Evolutionary conservation across 495 filamentous ascomycete genomes (phyloP).

Genomic region (Penicillium roqueforti): DNA sequence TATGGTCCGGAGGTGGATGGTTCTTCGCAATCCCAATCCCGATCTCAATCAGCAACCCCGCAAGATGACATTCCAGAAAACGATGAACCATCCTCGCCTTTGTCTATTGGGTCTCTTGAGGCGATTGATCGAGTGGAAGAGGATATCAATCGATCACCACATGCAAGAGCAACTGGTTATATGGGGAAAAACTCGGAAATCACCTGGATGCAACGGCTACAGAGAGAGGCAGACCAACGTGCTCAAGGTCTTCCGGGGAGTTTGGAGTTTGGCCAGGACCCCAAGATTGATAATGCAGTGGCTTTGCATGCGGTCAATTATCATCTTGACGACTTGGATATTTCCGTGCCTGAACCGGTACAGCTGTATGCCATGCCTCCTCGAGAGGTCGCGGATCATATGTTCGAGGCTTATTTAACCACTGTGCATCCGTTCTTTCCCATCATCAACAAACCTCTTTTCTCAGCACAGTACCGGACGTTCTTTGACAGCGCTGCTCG

Average conservation of each 20-base stretch:
- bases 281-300: conserved; percentile 24
- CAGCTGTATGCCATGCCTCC: conserved; percentile 53
- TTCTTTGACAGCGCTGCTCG: conserved; percentile 39
- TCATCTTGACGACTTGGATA: conserved; percentile 55
- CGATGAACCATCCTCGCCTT: conserved; percentile 29
- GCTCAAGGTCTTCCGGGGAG: conserved; percentile 29
- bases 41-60: conserved; percentile 30
- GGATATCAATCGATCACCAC: conserved; percentile 52
- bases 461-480: conserved; percentile 41
- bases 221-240: conserved; percentile 36
- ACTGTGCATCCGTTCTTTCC: conserved; percentile 60
- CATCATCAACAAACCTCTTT: conserved; percentile 51
- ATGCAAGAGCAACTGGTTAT: conserved; percentile 53
- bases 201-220: conserved; percentile 55
- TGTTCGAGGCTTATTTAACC: conserved; percentile 55
- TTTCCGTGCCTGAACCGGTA: conserved; percentile 45
- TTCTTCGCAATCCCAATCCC: conserved; percentile 29
- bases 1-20: conserved; percentile 23
- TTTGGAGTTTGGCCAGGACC: conserved; percentile 29
- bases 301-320: conserved; percentile 49
- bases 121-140: conserved; percentile 59
- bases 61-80: conserved; percentile 30
- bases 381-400: conserved; percentile 47
- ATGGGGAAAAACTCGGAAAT: conserved; percentile 64
- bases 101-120: conserved; percentile 57